Evolutionary conservation across 768 basidiomycete genomes (phyloP), one percentile per base, ranked within the genome.

Genomic region (Boletus barrowsii): DNA sequence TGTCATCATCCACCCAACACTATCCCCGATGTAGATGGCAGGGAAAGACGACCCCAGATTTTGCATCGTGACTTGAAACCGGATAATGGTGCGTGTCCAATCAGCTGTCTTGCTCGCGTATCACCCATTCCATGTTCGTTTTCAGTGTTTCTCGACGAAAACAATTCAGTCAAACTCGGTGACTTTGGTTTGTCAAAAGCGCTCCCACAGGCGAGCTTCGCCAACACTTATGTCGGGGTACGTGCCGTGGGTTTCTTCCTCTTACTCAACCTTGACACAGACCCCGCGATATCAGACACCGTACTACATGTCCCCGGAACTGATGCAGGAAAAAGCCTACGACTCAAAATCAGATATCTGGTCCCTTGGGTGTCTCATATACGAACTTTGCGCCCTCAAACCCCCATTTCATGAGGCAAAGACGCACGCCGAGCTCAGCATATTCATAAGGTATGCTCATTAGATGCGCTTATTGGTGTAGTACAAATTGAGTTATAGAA

Each of bases 341-440:
- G 97, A 98, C 73, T 88, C 92, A 8, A 99, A 98, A 74, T 93
- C 91, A 0, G 97, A 99, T 66, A 98, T 99, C 45, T 99, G 97
- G 97, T 95, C 93, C 5, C 79, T 98, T 29, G 97, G 97, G 1
- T 99, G 97, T 72, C 79, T 98, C 30, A 91, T 98, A 24, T 98
- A 91, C 70, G 97, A 98, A 73, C 82, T 98, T 37, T 98, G 96
- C 59, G 93, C 96, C 0, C 78, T 94, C 49, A 89, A 89, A 62
- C 94, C 94, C 0, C 94, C 93, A 6, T 97, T 97, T 66, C 88
- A 94, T 61, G 92, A 92, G 70, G 93, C 94, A 2, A 88, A 91
- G 69, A 95, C 93, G 0, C 92, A 95, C 56, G 78, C 82, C 2
- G 93, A 96, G 65, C 78, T 96, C 11, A 89, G 87, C 53, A 85